Evolutionary conservation across 129 eudicot species (phyloP), one percentile per base, ranked within the genome.

Genomic region (Smallanthus sonchifolius): DNA sequence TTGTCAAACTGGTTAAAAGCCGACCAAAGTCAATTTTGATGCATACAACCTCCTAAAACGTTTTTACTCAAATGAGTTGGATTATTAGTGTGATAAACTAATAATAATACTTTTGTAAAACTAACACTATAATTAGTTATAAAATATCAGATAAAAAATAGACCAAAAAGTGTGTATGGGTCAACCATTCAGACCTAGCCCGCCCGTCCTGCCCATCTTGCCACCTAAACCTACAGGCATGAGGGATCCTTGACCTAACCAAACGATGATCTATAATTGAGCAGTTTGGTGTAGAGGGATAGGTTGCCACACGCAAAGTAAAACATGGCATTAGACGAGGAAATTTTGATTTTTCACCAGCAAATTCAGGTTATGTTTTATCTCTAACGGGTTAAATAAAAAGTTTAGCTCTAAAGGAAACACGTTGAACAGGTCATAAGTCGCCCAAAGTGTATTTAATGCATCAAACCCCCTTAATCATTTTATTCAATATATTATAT

Each of bases 201-300:
- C 7, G 20, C 62, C 9, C 14, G 1, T 19, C 32, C 9, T 55
- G 34, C 62, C 59, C 20, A 52, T 52, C 59, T 52, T 15, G 24
- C 30, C 59, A 52, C 30, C 2, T 52, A 40, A 40, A 15, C 19
- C 67, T 42, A 75, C 13, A 38, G 43, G 64, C 65, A 65, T 64
- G 51, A 76, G 30, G 19, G 10, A 42, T 67, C 42, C 10, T 75
- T 76, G 67, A 40, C 67, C 59, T 39, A n/a, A n/a, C 67, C 52
- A 66, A 16, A 76, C 66, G 59, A 54, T 40, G 30, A 42, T 57
- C 43, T 34, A 59, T n/a, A 73, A 65, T 51, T 14, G 10, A 61
- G 77, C 57, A 78, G 3, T 37, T 61, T 28, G 30, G 30, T n/a
- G n/a, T n/a, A n/a, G n/a, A n/a, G n/a, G n/a, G n/a, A n/a, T n/a